These are phyloP conservation scores for Datura wrightii DNA, from an alignment of 257 asterid species.

Conservation along the genomic window DNA sequence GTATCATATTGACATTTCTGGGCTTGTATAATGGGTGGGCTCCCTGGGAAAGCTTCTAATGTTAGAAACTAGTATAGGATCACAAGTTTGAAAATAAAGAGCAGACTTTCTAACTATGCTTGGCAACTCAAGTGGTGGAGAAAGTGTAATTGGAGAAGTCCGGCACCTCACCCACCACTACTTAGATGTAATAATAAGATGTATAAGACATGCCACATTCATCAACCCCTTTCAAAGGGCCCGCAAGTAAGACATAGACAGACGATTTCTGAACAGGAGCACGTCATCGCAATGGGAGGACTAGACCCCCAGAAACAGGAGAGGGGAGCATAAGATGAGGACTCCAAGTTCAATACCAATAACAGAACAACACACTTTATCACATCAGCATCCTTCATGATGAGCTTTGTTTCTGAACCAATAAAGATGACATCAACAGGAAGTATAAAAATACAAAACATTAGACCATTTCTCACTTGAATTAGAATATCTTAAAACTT, in stretches of 20 bases:
- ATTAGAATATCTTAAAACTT: slow-evolving; percentile 3
- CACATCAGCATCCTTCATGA: neutral
- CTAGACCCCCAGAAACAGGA: neutral
- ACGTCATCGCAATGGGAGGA: neutral
- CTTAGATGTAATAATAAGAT: neutral
- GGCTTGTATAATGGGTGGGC: slow-evolving; percentile 83
- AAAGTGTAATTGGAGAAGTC: neutral
- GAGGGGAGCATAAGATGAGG: neutral
- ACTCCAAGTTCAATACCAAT: neutral
- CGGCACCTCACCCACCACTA: neutral
- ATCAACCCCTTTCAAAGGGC: neutral
- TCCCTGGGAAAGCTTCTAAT: slow-evolving; percentile 52
- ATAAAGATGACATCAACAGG: neutral
- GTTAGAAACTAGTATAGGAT: slow-evolving; percentile 6
- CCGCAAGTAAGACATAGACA: neutral
- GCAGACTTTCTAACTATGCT: neutral
- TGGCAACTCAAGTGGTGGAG: slow-evolving; percentile 8
- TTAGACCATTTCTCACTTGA: slow-evolving; percentile 13
- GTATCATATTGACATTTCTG: slow-evolving; percentile 48
- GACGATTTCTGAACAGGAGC: neutral
- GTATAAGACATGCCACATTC: neutral
- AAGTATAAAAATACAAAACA: neutral
- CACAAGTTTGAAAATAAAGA: slow-evolving; percentile 15
- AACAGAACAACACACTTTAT: neutral
- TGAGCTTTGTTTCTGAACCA: slow-evolving; percentile 11